These are phyloP conservation scores for Aspergillus olivimuriae DNA, from an alignment of 495 filamentous ascomycete genomes.

Conservation along the genomic window DNA sequence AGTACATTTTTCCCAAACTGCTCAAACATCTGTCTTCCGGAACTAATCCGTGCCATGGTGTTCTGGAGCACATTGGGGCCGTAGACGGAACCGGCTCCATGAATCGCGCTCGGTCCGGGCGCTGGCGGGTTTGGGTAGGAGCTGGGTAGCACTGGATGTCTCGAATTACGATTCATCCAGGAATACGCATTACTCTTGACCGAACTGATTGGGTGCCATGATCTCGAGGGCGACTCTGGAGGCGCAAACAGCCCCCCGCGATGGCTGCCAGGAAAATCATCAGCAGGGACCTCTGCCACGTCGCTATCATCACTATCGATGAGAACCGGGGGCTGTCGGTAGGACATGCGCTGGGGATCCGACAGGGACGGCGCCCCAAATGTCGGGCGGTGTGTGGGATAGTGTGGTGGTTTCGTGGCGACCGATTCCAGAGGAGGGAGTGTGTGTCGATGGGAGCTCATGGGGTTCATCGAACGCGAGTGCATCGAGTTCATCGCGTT, in stretches of 20 bases:
- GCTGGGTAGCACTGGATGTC: neutral
- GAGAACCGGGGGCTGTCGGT: neutral
- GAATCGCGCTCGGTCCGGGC: constrained; percentile 5
- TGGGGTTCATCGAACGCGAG: no score
- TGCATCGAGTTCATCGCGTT: no score
- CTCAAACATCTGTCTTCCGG: constrained; percentile 6
- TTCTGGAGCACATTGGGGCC: constrained; percentile 10
- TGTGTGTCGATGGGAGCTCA: neutral
- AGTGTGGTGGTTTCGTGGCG: neutral
- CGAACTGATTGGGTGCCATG: neutral
- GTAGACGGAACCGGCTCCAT: constrained; percentile 1
- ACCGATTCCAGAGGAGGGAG: neutral
- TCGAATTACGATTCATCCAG: neutral
- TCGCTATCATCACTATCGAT: constrained; percentile 27
- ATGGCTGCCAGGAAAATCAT: constrained; percentile 10
- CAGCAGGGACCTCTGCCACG: constrained; percentile 19
- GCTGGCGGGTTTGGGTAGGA: neutral
- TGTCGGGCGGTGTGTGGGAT: neutral
- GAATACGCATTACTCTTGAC: neutral
- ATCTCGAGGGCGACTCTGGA: constrained; percentile 1
- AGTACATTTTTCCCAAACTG: constrained; percentile 5
- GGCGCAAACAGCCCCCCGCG: no score
- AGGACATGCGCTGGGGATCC: neutral
- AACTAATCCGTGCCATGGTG: constrained; percentile 15
- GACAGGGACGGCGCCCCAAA: neutral